These are phyloP conservation scores for Caryopteris hybrid DNA, from an alignment of 305 asterid species.

Conservation along the genomic window DNA sequence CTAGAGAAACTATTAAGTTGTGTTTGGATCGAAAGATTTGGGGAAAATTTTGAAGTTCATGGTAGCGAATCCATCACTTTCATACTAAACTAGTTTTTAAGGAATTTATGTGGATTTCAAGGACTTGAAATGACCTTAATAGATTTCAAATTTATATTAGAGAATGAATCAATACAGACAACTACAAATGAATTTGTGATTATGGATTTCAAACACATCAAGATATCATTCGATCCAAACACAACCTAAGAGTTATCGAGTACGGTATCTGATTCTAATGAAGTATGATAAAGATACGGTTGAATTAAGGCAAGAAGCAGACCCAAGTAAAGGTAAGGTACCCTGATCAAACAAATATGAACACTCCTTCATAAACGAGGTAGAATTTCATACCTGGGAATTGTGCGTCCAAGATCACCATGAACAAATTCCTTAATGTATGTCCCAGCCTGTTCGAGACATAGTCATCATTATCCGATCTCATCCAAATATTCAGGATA, in stretches of 20 bases:
- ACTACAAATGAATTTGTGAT: neutral
- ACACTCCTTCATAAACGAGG: neutral
- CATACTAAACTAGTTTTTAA: no score
- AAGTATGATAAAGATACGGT: no score
- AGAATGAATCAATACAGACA: no score
- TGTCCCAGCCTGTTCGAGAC: conserved; percentile 81
- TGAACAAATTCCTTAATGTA: conserved; percentile 96
- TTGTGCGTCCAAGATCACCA: conserved; percentile 92
- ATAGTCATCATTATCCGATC: conserved; percentile 10
- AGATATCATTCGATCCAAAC: neutral
- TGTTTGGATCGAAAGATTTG: no score
- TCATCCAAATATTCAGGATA: neutral
- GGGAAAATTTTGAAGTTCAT: no score
- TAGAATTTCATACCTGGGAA: conserved; percentile 60
- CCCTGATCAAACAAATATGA: neutral
- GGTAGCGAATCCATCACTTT: neutral
- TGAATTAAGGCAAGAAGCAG: neutral
- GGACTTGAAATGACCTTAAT: no score
- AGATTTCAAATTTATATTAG: no score
- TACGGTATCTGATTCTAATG: neutral
- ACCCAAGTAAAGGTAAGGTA: neutral
- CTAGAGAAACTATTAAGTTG: no score
- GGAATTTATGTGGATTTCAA: no score
- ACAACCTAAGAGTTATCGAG: neutral
- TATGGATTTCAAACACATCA: no score